Evolutionary conservation across 495 filamentous ascomycete species (phyloP), one percentile per base, ranked within the genome.

Genomic region (Hypomontagnella monticulosa): DNA sequence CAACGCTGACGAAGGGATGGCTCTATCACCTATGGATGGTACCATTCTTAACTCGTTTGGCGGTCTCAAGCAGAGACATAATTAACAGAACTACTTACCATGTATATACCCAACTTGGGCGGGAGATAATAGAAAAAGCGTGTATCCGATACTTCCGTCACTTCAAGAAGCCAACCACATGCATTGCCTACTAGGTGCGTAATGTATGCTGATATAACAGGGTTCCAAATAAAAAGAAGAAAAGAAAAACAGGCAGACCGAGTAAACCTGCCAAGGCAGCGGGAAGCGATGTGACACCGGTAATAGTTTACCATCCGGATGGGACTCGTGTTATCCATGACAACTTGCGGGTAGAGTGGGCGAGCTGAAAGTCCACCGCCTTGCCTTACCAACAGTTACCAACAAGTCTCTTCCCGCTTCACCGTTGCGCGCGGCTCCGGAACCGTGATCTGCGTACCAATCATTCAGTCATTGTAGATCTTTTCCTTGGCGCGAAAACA

Each of bases 221-320:
- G n/a, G n/a, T n/a, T n/a, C n/a, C n/a, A n/a, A n/a, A n/a, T 27
- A 27, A 27, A 27, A 27, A 27, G 23, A n/a, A n/a, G n/a, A n/a
- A n/a, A n/a, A n/a, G n/a, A n/a, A n/a, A n/a, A n/a, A n/a, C 6
- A 3, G 6, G 23, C 6, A 27, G 23, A 27, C 6, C 23, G 23
- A 27, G 23, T 27, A 27, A 30, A 38, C 27, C 14, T 18, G 43
- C 33, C 41, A 57, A 47, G 55, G 27, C 9, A 47, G 46, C 55
- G 56, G 63, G 63, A 55, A 16, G 37, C 42, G 36, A 61, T 43
- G 63, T 61, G 5, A 57, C 57, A 52, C 57, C 52, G 63, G 63
- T 6, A 61, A 67, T 57, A 61, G 51, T 67, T 64, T 57, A 61
- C 63, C 57, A 46, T 61, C n/a, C 55, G 30, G 48, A 59, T 14